Conservation (phyloP, 2,329 filamentous ascomycete genomes). For the Sporothrix schenckii region DNA sequence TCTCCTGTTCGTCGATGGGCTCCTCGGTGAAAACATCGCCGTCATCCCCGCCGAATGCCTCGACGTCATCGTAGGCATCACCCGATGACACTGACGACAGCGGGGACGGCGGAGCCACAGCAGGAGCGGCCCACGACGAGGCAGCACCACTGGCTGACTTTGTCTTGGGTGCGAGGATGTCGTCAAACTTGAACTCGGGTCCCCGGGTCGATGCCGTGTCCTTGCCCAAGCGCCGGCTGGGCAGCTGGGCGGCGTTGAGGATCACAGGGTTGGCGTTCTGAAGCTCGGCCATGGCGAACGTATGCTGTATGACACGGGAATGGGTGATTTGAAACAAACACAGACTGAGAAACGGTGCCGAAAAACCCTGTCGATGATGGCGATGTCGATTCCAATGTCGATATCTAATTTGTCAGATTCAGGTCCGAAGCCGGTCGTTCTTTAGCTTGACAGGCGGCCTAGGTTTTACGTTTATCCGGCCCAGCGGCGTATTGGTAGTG, state of each 20-base stretch:
- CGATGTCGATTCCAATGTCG: slow-evolving; percentile 10
- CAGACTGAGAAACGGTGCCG: background rate
- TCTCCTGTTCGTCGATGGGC: slow-evolving; percentile 94
- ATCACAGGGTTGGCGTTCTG: slow-evolving; percentile 94
- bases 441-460: background rate
- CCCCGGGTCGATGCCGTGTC: slow-evolving; percentile 52
- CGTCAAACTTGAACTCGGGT: slow-evolving; percentile 53
- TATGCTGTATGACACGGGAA: background rate
- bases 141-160: slow-evolving; percentile 39
- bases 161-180: slow-evolving; percentile 52
- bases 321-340: background rate
- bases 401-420: slow-evolving; percentile 20
- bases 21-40: slow-evolving; percentile 67
- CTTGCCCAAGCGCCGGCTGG: slow-evolving; percentile 68
- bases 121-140: slow-evolving; percentile 38
- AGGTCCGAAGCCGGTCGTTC: slow-evolving; percentile 21
- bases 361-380: background rate
- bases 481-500: no score
- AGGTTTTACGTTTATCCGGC: slow-evolving; percentile 27
- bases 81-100: slow-evolving; percentile 45
- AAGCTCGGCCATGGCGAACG: slow-evolving; percentile 47
- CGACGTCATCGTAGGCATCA: slow-evolving; percentile 37
- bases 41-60: slow-evolving; percentile 33
- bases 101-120: slow-evolving; percentile 37
- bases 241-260: slow-evolving; percentile 82